Conservation (phyloP, 805 yeast species). For the Candida tammaniensis region DNA sequence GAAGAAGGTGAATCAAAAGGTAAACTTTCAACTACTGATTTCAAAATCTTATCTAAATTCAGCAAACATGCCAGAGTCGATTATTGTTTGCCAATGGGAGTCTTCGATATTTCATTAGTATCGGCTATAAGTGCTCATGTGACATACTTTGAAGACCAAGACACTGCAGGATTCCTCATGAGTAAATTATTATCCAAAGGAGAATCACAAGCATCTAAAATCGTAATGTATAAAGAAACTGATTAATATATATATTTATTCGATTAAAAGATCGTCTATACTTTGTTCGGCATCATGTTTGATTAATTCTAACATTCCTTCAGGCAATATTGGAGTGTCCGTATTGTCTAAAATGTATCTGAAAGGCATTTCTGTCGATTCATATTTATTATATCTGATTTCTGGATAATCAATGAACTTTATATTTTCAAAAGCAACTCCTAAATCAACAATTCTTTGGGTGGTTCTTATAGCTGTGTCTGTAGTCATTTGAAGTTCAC, state of each 20-base stretch:
- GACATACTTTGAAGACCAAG: constrained; percentile 81
- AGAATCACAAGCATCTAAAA: constrained; percentile 24
- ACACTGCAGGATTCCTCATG: constrained; percentile 76
- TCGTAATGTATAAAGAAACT: constrained; percentile 23
- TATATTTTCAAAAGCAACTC: constrained; percentile 62
- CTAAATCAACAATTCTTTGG: constrained; percentile 66
- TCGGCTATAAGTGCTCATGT: constrained; percentile 87
- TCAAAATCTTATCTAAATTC: constrained; percentile 39
- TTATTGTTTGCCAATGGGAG: constrained; percentile 72
- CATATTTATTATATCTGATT: constrained; percentile 80
- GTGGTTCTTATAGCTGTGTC: constrained; percentile 96
- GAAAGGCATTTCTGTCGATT: constrained; percentile 97
- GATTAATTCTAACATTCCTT: constrained; percentile 86
- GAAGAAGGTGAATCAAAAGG: constrained; percentile 13
- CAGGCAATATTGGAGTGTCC: constrained; percentile 80
- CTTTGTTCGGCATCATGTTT: constrained; percentile 82
- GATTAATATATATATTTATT: constrained; percentile 1
- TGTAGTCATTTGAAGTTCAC: constrained; percentile 91
- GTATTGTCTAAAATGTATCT: constrained; percentile 69
- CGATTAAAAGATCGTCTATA: constrained; percentile 59
- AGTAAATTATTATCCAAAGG: constrained; percentile 45
- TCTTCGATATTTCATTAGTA: constrained; percentile 74
- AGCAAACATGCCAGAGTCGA: constrained; percentile 81
- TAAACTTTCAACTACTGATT: constrained; percentile 26
- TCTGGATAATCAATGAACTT: constrained; percentile 92